Evolutionary conservation across 805 yeast genomes (phyloP).

Genomic region (Starmera dryadoides): DNA sequence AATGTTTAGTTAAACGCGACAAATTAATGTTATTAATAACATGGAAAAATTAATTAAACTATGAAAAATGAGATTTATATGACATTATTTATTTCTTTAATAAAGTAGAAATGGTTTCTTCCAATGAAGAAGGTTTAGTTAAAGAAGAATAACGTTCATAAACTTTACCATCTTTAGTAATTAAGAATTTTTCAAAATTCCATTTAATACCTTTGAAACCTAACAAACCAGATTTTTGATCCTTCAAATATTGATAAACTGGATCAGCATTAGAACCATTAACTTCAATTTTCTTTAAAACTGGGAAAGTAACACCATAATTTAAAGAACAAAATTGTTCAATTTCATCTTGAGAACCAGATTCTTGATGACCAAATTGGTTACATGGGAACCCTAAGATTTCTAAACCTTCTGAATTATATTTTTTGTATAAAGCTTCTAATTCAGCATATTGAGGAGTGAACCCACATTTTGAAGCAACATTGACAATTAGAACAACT

Average conservation of each 20-base stretch:
- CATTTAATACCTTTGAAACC: slow-evolving; percentile 73
- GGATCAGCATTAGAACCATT: slow-evolving; percentile 80
- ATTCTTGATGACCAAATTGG: slow-evolving; percentile 84
- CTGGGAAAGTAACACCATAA: slow-evolving; percentile 89
- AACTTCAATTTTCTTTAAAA: slow-evolving; percentile 80
- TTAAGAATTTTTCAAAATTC: slow-evolving; percentile 74
- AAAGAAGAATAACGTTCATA: slow-evolving; percentile 56
- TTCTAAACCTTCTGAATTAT: slow-evolving; percentile 56
- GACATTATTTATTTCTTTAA: no score
- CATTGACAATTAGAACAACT: slow-evolving; percentile 78
- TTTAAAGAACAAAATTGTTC: slow-evolving; percentile 68
- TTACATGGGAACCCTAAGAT: slow-evolving; percentile 86
- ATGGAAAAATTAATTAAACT: not conserved
- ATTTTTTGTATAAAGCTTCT: slow-evolving; percentile 61
- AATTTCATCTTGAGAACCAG: slow-evolving; percentile 59
- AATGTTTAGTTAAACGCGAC: no score
- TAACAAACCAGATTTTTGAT: slow-evolving; percentile 46
- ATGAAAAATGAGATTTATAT: no score
- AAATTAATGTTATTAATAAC: not conserved
- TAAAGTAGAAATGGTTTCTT: slow-evolving; percentile 49
- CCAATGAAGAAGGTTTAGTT: slow-evolving; percentile 58
- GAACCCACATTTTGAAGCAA: slow-evolving; percentile 82
- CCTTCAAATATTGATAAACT: slow-evolving; percentile 73
- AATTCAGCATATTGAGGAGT: slow-evolving; percentile 75
- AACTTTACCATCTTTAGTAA: slow-evolving; percentile 57